Conservation (phyloP, 352 stramenopile species). For the Pythium scleroteichum region DNA sequence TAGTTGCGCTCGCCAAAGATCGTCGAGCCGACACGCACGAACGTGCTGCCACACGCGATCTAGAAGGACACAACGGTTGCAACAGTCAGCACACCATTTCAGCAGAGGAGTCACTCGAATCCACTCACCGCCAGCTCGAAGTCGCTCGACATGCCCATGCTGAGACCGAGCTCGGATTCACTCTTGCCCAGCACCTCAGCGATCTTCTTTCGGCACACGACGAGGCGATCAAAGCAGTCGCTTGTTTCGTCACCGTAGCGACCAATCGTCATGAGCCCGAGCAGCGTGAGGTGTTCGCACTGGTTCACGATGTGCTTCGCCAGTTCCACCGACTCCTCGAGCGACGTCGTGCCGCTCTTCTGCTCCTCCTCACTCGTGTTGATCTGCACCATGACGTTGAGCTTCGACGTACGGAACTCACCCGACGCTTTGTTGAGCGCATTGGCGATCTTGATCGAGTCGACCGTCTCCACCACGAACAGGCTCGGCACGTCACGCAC, state of each 20-base stretch:
- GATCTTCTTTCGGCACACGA: constrained; percentile 66
- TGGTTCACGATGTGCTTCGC: constrained; percentile 87
- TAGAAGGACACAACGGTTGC: no score
- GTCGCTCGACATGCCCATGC: constrained; percentile 99
- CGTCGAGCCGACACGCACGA: constrained; percentile 96
- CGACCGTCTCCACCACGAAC: constrained; percentile 96
- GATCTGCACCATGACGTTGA: constrained; percentile 97
- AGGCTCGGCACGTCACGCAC: constrained; percentile 92
- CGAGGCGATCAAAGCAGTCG: constrained; percentile 91
- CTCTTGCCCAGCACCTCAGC: constrained; percentile 65
- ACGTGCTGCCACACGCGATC: constrained; percentile 95
- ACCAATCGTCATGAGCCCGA: constrained; percentile 99
- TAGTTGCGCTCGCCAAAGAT: constrained; percentile 98
- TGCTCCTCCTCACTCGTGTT: constrained; percentile 98
- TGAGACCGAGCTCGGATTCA: constrained; percentile 89
- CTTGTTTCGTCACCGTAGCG: constrained; percentile 90
- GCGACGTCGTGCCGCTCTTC: constrained; percentile 91
- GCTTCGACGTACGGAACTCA: constrained; percentile 60
- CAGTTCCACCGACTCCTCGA: constrained; percentile 75
- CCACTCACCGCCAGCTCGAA: constrained; percentile 93
- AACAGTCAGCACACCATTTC: no score
- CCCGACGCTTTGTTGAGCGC: constrained; percentile 91
- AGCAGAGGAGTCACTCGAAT: no score
- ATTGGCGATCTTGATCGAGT: constrained; percentile 95
- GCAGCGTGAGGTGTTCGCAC: constrained; percentile 92